Evolutionary conservation across 257 asterid species (phyloP).

Genomic region (Gardenia jasminoides): DNA sequence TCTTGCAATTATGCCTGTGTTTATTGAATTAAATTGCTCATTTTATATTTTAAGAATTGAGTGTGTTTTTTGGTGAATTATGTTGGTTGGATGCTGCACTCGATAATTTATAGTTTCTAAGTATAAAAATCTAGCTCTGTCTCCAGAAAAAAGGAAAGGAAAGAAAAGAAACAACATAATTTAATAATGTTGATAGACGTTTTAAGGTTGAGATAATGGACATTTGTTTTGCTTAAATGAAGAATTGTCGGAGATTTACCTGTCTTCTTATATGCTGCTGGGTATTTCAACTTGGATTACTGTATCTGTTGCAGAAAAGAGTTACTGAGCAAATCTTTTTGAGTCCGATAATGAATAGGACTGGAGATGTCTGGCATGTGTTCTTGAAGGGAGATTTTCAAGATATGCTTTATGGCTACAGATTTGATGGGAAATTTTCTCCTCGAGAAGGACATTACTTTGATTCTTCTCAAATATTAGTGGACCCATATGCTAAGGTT

Average conservation of each 20-base stretch:
- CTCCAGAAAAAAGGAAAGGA: not conserved
- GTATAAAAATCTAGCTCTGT: too few relatives aligned
- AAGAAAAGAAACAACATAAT: not conserved
- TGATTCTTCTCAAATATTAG: slow-evolving; percentile 62
- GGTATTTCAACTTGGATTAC: not conserved
- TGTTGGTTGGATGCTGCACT: not conserved
- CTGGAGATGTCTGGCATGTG: slow-evolving; percentile 97
- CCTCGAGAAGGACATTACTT: slow-evolving; percentile 83
- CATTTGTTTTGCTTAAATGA: too few relatives aligned
- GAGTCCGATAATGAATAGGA: slow-evolving; percentile 66
- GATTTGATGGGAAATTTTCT: slow-evolving; percentile 68
- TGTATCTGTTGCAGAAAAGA: slow-evolving; percentile 54
- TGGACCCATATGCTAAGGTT: slow-evolving; percentile 97
- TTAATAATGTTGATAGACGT: not conserved
- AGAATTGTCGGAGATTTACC: too few relatives aligned
- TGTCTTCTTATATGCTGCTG: not conserved
- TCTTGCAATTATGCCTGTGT: not conserved
- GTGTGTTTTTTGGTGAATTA: not conserved
- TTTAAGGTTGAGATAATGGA: not conserved
- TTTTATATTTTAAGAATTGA: too few relatives aligned
- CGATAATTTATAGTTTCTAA: not conserved
- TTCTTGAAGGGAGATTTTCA: slow-evolving; percentile 81
- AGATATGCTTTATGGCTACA: slow-evolving; percentile 76
- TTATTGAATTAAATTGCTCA: not conserved
- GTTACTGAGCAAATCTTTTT: slow-evolving; percentile 71